Conservation (phyloP, 805 yeast genomes). For the Kodamaea sagamina region DNA sequence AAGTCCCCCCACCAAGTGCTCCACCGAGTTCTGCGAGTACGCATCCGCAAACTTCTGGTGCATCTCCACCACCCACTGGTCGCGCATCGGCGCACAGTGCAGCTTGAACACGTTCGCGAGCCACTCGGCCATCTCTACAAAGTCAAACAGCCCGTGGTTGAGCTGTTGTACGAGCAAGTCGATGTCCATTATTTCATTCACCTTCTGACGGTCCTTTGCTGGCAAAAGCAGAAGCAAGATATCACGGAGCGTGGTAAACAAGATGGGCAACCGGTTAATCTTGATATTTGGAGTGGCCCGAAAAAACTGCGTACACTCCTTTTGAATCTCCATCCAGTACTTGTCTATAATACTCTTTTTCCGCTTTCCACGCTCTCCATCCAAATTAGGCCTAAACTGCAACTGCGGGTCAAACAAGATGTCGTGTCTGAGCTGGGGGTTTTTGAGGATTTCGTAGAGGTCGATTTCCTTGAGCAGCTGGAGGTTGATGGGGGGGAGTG, state of each 20-base stretch:
- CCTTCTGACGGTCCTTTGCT: constrained; percentile 64
- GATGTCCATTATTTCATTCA: constrained; percentile 73
- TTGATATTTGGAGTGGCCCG: constrained; percentile 22
- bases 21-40: constrained; percentile 45
- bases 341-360: constrained; percentile 74
- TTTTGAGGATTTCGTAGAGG: constrained; percentile 81
- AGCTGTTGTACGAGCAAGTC: constrained; percentile 77
- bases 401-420: constrained; percentile 88
- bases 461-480: constrained; percentile 85
- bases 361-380: constrained; percentile 84
- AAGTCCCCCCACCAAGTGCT: constrained; percentile 69
- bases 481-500: constrained; percentile 79
- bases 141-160: constrained; percentile 68
- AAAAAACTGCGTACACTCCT: constrained; percentile 58
- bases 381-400: constrained; percentile 88
- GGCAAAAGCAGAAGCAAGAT: constrained; percentile 77
- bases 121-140: constrained; percentile 71
- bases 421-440: constrained; percentile 92
- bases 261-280: constrained; percentile 56
- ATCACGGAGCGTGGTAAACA: constrained; percentile 77
- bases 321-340: constrained; percentile 78
- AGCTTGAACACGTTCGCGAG: constrained; percentile 74
- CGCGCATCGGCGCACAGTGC: constrained; percentile 96
- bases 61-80: constrained; percentile 86
- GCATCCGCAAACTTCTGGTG: constrained; percentile 56